Conservation (phyloP, 805 yeast genomes). For the Suhomyces emberorum region DNA sequence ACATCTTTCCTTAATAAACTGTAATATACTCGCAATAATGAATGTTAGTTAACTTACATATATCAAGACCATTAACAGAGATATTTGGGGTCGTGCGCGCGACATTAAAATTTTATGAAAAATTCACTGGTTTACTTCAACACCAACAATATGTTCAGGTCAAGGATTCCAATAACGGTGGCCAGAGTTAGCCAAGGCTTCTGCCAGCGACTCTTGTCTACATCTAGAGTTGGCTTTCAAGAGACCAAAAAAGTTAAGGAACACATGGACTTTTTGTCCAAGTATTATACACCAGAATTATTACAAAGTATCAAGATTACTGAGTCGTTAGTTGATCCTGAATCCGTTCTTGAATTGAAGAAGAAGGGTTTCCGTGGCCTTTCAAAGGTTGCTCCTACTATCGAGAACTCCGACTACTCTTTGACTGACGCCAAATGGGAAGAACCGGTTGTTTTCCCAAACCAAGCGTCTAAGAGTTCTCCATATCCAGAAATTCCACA, state of each 20-base stretch:
- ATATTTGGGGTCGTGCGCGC: background rate
- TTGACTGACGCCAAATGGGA: constrained; percentile 77
- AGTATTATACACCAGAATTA: constrained; percentile 79
- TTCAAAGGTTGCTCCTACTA: constrained; percentile 60
- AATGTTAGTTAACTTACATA: background rate
- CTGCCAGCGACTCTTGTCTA: constrained; percentile 5
- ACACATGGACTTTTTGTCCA: constrained; percentile 57
- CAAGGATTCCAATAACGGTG: constrained; percentile 2
- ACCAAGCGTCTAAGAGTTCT: constrained; percentile 45
- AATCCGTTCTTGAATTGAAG: constrained; percentile 45
- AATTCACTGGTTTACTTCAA: background rate
- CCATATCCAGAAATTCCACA: constrained; percentile 60
- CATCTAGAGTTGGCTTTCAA: constrained; percentile 3
- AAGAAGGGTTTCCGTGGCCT: constrained; percentile 28
- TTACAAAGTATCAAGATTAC: constrained; percentile 80
- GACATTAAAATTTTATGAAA: background rate
- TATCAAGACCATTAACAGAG: background rate
- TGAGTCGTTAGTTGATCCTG: constrained; percentile 69
- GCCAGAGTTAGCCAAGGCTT: constrained; percentile 1
- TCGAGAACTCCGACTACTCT: constrained; percentile 66
- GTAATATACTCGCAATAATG: background rate
- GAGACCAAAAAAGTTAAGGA: constrained; percentile 19
- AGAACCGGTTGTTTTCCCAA: constrained; percentile 48
- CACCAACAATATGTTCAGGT: constrained; percentile 7
- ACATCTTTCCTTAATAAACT: too few species aligned